phyloP scores from a whole-genome alignment of 2,329 filamentous ascomycete genomes.

The Ophiostoma angusticollis region DNA sequence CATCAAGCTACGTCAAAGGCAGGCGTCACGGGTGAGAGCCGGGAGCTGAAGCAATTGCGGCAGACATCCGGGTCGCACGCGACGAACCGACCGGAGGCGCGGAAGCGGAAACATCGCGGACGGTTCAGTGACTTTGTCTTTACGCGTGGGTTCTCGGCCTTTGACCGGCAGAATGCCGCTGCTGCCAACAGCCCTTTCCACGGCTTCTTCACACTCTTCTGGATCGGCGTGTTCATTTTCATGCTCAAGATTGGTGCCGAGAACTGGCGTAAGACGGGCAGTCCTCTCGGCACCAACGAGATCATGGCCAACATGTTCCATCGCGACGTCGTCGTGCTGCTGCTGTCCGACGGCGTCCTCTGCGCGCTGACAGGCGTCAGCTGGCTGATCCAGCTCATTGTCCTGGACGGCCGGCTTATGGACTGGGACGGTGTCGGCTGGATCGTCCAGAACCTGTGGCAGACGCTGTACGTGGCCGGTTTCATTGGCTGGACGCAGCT shows the following conservation, averaged over 20 bases:
- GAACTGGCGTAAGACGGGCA: slow-evolving; percentile 59
- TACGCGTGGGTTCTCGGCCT: slow-evolving; percentile 58
- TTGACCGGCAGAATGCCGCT: slow-evolving; percentile 57
- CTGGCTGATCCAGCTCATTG: slow-evolving; percentile 49
- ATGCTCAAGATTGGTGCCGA: slow-evolving; percentile 53
- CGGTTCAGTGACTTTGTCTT: slow-evolving; percentile 49
- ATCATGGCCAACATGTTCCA: slow-evolving; percentile 56
- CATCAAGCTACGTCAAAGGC: no score
- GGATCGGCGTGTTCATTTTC: slow-evolving; percentile 55
- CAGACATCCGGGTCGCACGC: no score
- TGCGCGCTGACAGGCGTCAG: slow-evolving; percentile 52
- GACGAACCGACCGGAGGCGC: no score
- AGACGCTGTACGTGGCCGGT: slow-evolving; percentile 47
- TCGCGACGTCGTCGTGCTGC: slow-evolving; percentile 38
- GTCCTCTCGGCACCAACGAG: slow-evolving; percentile 55
- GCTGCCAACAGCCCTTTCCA: slow-evolving; percentile 58
- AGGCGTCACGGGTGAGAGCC: no score
- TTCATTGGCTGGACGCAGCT: slow-evolving; percentile 54
- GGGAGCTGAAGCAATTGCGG: no score
- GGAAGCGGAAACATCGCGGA: slow-evolving; percentile 14
- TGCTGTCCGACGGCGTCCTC: slow-evolving; percentile 56
- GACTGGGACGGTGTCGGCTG: slow-evolving; percentile 58
- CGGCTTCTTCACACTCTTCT: slow-evolving; percentile 70
- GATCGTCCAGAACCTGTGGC: slow-evolving; percentile 66
- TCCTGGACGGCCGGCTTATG: slow-evolving; percentile 41